Percentiles rank a stretch among this genome's conserved stretches.
Conservation (phyloP, 2,329 filamentous ascomycete species). For the Ophiostoma perfectum region DNA sequence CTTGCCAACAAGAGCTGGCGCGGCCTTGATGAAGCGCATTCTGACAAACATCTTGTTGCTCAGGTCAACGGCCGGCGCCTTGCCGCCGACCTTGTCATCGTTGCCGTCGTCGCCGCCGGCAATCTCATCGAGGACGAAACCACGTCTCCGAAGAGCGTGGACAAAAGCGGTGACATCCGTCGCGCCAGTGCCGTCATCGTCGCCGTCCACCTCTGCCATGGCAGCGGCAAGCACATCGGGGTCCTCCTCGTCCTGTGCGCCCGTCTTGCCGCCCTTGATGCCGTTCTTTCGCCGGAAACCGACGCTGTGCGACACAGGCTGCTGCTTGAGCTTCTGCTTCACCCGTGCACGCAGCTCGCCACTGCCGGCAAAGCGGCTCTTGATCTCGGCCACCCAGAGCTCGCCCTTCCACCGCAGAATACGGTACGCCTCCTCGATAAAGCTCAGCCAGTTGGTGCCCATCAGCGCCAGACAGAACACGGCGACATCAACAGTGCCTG, state of each 20-base stretch:
- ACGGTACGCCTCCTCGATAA: conserved; percentile 92
- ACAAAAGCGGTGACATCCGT: conserved; percentile 87
- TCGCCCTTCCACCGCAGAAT: conserved; percentile 90
- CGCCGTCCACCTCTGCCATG: conserved; percentile 52
- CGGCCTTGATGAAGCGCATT: conserved; percentile 90
- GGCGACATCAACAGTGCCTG: conserved; percentile 74
- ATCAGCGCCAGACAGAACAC: conserved; percentile 96
- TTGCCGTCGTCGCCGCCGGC: conserved; percentile 41
- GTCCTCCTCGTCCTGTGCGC: conserved; percentile 41
- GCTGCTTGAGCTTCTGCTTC: conserved; percentile 29
- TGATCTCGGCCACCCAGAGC: conserved; percentile 96
- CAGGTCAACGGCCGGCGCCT: conserved; percentile 60
- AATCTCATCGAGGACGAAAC: conserved; percentile 66
- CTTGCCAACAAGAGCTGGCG: conserved; percentile 69
- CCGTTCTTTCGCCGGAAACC: conserved; percentile 49
- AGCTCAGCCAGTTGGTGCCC: conserved; percentile 97
- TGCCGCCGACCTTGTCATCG: conserved; percentile 25
- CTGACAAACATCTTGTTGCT: conserved; percentile 98
- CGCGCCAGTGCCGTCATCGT: conserved; percentile 65
- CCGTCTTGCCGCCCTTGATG: conserved; percentile 39
- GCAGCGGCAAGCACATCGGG: conserved; percentile 69
- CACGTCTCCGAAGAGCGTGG: conserved; percentile 70
- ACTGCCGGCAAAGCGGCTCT: conserved; percentile 69
- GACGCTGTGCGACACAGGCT: conserved; percentile 62
- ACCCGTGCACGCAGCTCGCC: conserved; percentile 24